A percentile compares a stretch with the other conserved stretches of the same genome.
Conservation (phyloP, 257 asterid species). For the Rhazya stricta region DNA sequence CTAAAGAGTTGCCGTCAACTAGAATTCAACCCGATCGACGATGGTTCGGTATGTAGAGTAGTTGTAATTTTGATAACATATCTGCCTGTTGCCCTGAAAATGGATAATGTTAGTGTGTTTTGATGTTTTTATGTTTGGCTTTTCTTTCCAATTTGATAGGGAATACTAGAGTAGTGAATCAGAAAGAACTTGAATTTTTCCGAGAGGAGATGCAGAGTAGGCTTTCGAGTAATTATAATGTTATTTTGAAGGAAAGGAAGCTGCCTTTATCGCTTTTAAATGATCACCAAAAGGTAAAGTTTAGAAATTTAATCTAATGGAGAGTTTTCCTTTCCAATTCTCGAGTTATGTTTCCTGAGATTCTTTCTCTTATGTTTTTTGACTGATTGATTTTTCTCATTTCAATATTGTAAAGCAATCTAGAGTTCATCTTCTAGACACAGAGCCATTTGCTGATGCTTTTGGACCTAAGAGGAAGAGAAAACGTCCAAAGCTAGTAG, state of each 20-base stretch:
- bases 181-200: slow-evolving; percentile 76
- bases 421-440: slow-evolving; percentile 91
- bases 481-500: slow-evolving; percentile 71
- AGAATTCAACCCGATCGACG: slow-evolving; percentile 91
- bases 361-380: not conserved
- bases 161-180: slow-evolving; percentile 79
- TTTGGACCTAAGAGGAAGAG: slow-evolving; percentile 89
- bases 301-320: slow-evolving; percentile 10
- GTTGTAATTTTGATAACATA: not conserved
- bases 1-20: slow-evolving; percentile 81
- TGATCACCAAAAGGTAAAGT: slow-evolving; percentile 74
- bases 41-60: slow-evolving; percentile 67
- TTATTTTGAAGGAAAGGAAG: slow-evolving; percentile 81
- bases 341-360: not conserved
- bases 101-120: not conserved
- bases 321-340: not conserved
- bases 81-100: not conserved
- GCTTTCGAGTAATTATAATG: slow-evolving; percentile 79
- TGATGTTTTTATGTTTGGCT: not conserved
- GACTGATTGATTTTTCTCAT: slow-evolving; percentile 13
- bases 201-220: slow-evolving; percentile 74
- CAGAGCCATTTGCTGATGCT: slow-evolving; percentile 78
- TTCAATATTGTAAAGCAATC: slow-evolving; percentile 53
- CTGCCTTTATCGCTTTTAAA: slow-evolving; percentile 83
- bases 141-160: slow-evolving; percentile 35